phyloP scores from a whole-genome alignment of 805 yeast genomes.

The Ogataea neopini region DNA sequence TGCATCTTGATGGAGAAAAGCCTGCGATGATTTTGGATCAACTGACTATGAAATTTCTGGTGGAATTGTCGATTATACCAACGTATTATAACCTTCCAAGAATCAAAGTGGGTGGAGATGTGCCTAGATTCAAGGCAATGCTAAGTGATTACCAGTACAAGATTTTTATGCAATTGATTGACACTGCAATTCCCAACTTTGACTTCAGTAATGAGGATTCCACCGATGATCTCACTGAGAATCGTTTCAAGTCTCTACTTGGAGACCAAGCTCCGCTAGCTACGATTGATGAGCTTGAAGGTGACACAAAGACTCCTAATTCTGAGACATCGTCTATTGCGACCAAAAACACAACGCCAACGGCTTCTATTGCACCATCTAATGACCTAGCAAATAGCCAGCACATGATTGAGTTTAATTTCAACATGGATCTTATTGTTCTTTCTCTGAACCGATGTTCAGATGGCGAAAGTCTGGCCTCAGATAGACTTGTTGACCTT shows the following conservation, averaged over 20 bases:
- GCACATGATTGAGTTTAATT: constrained; percentile 67
- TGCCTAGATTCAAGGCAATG: constrained; percentile 70
- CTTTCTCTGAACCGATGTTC: constrained; percentile 68
- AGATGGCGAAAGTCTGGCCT: constrained; percentile 55
- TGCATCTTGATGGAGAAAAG: constrained; percentile 49
- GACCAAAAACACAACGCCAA: constrained; percentile 6
- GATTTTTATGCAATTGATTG: constrained; percentile 76
- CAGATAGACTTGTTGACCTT: constrained; percentile 71
- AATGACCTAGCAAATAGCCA: constrained; percentile 41
- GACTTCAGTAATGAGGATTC: constrained; percentile 26
- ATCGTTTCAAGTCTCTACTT: constrained; percentile 28
- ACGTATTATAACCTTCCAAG: constrained; percentile 72
- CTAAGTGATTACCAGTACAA: constrained; percentile 90
- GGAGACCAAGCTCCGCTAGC: constrained; percentile 18
- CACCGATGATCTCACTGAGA: constrained; percentile 12
- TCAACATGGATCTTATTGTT: constrained; percentile 64
- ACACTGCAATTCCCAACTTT: constrained; percentile 61
- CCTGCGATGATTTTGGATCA: constrained; percentile 72
- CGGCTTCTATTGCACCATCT: background rate
- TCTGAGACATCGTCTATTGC: constrained; percentile 15
- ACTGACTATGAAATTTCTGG: constrained; percentile 66
- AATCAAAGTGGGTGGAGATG: constrained; percentile 70
- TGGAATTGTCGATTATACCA: constrained; percentile 86
- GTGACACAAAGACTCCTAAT: constrained; percentile 15
- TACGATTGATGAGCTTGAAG: constrained; percentile 18